Conservation (phyloP, 108 stramenopile genomes). For the Chaetoceros muelleri region DNA sequence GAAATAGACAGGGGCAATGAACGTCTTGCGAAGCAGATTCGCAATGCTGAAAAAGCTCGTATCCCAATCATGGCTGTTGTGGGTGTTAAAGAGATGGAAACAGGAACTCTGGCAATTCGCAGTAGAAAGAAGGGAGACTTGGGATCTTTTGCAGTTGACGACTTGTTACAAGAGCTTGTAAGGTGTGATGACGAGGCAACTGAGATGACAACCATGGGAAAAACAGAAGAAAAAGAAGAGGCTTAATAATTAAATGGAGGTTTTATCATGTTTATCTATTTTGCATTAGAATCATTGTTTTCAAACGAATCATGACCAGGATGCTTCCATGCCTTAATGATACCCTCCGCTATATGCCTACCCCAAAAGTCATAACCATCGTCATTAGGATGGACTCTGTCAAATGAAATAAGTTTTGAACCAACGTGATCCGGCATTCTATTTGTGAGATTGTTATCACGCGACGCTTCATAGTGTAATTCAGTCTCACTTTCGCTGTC, state of each 20-base stretch:
- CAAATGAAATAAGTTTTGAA: constrained; percentile 23
- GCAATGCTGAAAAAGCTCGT: constrained; percentile 88
- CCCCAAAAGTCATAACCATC: constrained; percentile 65
- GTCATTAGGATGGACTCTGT: constrained; percentile 55
- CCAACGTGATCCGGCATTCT: too few relatives aligned
- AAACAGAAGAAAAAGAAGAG: constrained; percentile 24
- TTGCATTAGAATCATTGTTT: too few relatives aligned
- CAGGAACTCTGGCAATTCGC: constrained; percentile 73
- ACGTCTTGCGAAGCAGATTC: constrained; percentile 93
- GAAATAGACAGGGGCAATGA: constrained; percentile 85
- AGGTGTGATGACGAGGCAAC: constrained; percentile 50
- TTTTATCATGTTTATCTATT: too few relatives aligned
- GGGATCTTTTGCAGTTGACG: constrained; percentile 70
- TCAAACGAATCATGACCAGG: too few relatives aligned
- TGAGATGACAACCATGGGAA: constrained; percentile 68
- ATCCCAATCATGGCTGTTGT: constrained; percentile 94
- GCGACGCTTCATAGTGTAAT: not conserved
- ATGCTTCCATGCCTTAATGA: too few relatives aligned
- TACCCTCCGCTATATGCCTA: constrained; percentile 40
- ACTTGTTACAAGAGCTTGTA: constrained; percentile 49
- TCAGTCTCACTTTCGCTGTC: constrained; percentile 8
- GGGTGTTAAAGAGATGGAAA: constrained; percentile 87
- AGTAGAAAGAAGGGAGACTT: constrained; percentile 80
- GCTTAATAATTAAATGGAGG: too few relatives aligned
- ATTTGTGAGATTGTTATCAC: constrained; percentile 3